These are phyloP conservation scores for Atkinsonella texensis DNA, from an alignment of 2,329 filamentous ascomycete genomes.

Conservation along the genomic window DNA sequence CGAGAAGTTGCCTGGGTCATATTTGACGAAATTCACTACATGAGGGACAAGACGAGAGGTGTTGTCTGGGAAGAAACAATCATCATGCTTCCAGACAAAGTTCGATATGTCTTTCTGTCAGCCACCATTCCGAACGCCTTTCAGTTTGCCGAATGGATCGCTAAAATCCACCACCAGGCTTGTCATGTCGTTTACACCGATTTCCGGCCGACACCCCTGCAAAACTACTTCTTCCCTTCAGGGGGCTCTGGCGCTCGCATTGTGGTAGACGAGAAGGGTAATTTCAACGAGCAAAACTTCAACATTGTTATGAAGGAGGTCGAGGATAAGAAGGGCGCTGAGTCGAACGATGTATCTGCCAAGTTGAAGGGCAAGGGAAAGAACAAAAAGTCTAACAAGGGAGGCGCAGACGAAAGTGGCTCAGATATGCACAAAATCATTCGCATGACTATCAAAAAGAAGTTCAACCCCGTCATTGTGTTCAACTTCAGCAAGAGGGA, in stretches of 20 bases:
- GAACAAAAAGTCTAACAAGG: conserved; percentile 85
- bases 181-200: conserved; percentile 99
- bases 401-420: conserved; percentile 59
- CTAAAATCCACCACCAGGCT: conserved; percentile 92
- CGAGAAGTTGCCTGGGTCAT: conserved; percentile 97
- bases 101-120: conserved; percentile 95
- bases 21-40: conserved; percentile 97
- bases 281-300: conserved; percentile 95
- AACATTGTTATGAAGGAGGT: conserved; percentile 89
- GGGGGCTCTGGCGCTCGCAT: conserved; percentile 88
- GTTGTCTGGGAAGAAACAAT: conserved; percentile 99
- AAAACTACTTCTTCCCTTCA: conserved; percentile 95
- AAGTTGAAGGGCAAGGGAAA: conserved; percentile 80
- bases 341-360: conserved; percentile 66
- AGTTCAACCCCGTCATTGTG: conserved; percentile 95
- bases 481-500: conserved; percentile 99
- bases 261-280: conserved; percentile 91
- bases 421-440: conserved; percentile 95
- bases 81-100: conserved; percentile 94
- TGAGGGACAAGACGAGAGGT: conserved; percentile 86
- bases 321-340: conserved; percentile 74
- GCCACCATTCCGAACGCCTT: conserved; percentile 98
- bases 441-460: conserved; percentile 96
- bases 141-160: conserved; percentile 99
- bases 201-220: conserved; percentile 89